Conservation (phyloP, 2,329 filamentous ascomycete species). For the Pseudogymnoascus sp. region DNA sequence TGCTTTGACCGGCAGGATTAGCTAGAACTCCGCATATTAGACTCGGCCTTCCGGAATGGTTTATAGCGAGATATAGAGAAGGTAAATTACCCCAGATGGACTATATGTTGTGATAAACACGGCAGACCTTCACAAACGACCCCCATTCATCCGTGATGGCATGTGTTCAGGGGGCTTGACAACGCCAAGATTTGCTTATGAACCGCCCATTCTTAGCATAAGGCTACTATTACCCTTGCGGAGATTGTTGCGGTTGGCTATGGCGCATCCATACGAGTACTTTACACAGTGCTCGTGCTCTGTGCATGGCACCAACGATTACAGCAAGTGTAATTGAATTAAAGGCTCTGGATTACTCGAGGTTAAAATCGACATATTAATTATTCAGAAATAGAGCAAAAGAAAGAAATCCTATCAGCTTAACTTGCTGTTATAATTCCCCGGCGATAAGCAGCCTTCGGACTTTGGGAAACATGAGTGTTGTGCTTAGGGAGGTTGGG, state of each 20-base stretch:
- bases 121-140: background rate
- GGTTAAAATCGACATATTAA: no score
- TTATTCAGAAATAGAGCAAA: no score
- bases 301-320: no score
- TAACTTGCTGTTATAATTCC: no score
- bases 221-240: background rate
- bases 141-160: background rate
- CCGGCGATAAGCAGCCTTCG: no score
- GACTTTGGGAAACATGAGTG: no score
- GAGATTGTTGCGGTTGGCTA: background rate
- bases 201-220: background rate
- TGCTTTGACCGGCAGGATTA: background rate
- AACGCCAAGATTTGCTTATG: background rate
- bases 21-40: background rate
- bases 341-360: no score
- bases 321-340: no score
- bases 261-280: no score
- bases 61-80: background rate
- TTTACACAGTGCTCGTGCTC: no score
- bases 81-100: background rate
- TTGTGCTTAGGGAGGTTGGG: no score
- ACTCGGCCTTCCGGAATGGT: background rate
- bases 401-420: no score
- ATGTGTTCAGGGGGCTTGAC: background rate
- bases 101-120: background rate